Evolutionary conservation across 2,329 filamentous ascomycete genomes (phyloP), one percentile per base, ranked within the genome.

Genomic region (Phyllosticta citriasiana): DNA sequence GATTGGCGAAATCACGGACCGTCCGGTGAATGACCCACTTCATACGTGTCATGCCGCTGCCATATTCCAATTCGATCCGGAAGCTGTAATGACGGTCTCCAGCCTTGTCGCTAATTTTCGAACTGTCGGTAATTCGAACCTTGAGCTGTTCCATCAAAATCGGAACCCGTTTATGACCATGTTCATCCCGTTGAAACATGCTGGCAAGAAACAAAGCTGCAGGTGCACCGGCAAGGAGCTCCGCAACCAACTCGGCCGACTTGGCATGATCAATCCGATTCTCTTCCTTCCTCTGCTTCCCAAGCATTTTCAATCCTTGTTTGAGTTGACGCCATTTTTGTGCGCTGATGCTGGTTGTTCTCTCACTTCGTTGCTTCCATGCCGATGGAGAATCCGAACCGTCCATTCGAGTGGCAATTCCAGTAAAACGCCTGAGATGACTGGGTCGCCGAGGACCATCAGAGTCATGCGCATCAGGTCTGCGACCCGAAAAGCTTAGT

Each of bases 101-200:
- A 59, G 67, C 68, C 64, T 72, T 76, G 66, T 83, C 85, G 53
- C 88, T 85, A 63, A 86, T 83, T 10, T 85, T 84, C 10, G 80
- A 79, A 68, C 91, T 96, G 68, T 97, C 90, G 8, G 86, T 88
- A 63, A 99, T 88, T 62, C 83, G 85, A 63, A 99, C 82, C 73
- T 96, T 96, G 63, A 99, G 81, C 76, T 99, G 94, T 73, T 99
- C 94, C 6, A 99, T 82, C 3, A 99, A 83, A 59, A 99, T 91
- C 0, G 94, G 94, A 62, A 99, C 96, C 63, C 92, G 86, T 76
- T 90, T 94, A 74, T 96, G 94, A 56, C 93, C 91, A 68, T 97
- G 90, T 74, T 99, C 94, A 68, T 99, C 94, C 62, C 94, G 84
- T 76, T 97, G 94, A 68, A 97, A 94, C 89, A 97, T 97, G 70